Evolutionary conservation across 768 basidiomycete species (phyloP), one percentile per base, ranked within the genome.

Genomic region (Atractiella rhizophila): DNA sequence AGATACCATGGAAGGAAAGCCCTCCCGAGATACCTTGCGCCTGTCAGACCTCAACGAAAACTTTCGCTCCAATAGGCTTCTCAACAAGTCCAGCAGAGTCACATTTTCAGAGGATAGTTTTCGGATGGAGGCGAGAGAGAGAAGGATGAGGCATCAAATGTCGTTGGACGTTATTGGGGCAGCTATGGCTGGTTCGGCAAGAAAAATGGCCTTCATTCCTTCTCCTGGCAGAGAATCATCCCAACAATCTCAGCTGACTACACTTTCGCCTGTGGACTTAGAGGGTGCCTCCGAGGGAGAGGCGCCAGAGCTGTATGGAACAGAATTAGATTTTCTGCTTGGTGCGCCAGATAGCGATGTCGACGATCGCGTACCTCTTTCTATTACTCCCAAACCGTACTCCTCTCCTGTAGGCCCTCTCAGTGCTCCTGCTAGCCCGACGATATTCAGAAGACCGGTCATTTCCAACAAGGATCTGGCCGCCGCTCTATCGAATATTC

Each of bases 101-200:
- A 12, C 34, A 35, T 35, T n/a, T 9, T 28, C 37, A 5, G 24
- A 27, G 4, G 37, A 18, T 33, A 16, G 24, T 11, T 16, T 28
- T 5, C n/a, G 26, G 37, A 9, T 28, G 7, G 5, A 28, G 13
- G 24, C 37, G 18, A 20, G 29, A 13, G 35, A 44, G 11, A 45
- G 51, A 0, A 47, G 48, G 39, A 27, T 54, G 0, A 44, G 44
- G 12, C 54, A 53, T 21, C 47, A 51, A 28, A 53, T 51, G 45
- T 53, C 51, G 10, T 45, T 55, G 9, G 45, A 55, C 20, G 52
- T 51, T 44, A 53, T 55, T 40, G 39, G 45, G 25, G 31, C 44
- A 12, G 54, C 52, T 9, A 53, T 55, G 26, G 52, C 52, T 0
- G 47, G 46, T 10, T 51, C 54, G 2, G 51, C 54, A 0, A n/a